These are phyloP conservation scores for Punica granatum DNA, from an alignment of 345 rosid genomes.

Conservation along the genomic window DNA sequence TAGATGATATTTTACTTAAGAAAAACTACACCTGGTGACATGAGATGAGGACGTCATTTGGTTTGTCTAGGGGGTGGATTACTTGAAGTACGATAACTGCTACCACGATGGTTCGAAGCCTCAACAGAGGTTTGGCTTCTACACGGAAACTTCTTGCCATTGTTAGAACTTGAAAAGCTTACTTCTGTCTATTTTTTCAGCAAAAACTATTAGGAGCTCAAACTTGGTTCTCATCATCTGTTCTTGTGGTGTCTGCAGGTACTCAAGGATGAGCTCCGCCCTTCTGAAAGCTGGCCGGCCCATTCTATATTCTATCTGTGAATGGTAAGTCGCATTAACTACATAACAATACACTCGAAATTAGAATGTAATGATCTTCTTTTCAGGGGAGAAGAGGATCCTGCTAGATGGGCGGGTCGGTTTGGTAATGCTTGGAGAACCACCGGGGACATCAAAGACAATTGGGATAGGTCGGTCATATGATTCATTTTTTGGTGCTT, in stretches of 20 bases:
- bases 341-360: not conserved
- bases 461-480: slow-evolving; percentile 32
- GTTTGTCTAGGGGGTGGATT: slow-evolving; percentile 27
- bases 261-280: slow-evolving; percentile 42
- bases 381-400: slow-evolving; percentile 45
- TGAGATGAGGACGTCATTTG: not conserved
- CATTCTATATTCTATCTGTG: slow-evolving; percentile 41
- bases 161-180: too few relatives aligned
- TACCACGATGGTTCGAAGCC: slow-evolving; percentile 26
- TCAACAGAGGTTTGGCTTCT: slow-evolving; percentile 23
- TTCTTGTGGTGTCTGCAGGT: slow-evolving; percentile 20
- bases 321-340: slow-evolving; percentile 31
- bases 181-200: too few relatives aligned
- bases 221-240: not conserved
- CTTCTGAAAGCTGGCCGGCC: slow-evolving; percentile 29
- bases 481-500: not conserved
- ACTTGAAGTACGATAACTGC: slow-evolving; percentile 54
- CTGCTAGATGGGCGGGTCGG: slow-evolving; percentile 42
- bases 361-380: not conserved
- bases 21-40: not conserved
- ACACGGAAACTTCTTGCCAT: not conserved
- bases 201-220: too few relatives aligned
- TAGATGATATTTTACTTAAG: not conserved
- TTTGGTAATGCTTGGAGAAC: slow-evolving; percentile 59
- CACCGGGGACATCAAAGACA: slow-evolving; percentile 40